Evolutionary conservation across 768 basidiomycete genomes (phyloP).

Genomic region (Boletus subparvulus): DNA sequence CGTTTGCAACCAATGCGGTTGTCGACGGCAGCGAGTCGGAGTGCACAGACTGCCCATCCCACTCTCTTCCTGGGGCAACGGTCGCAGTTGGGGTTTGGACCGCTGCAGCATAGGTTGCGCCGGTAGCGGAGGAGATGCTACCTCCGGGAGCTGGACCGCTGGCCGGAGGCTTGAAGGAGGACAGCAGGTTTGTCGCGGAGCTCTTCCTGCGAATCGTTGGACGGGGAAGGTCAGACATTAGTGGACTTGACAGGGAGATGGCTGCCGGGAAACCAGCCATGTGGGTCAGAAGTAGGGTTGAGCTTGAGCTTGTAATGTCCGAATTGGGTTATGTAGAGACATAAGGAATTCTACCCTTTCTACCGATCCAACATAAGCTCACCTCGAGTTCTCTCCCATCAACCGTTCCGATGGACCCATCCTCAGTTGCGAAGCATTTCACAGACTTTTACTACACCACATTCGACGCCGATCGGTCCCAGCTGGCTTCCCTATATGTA

Average conservation of each 20-base stretch:
- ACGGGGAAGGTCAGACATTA: conserved; percentile 37
- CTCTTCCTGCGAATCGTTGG: conserved; percentile 82
- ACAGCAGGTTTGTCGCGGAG: conserved; percentile 79
- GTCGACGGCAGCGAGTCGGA: conserved; percentile 44
- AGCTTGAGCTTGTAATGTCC: conserved; percentile 4
- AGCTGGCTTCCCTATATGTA: conserved; percentile 74
- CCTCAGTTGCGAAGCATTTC: conserved; percentile 74
- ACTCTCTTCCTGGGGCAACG: conserved; percentile 51
- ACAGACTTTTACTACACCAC: conserved; percentile 78
- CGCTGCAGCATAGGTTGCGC: conserved; percentile 40
- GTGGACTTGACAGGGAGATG: conserved; percentile 22
- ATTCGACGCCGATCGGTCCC: conserved; percentile 64
- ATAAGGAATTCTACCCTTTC: neutral
- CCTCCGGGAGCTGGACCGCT: conserved; percentile 30
- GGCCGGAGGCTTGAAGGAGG: conserved; percentile 56
- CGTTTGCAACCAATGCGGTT: conserved; percentile 37
- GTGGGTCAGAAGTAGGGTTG: neutral
- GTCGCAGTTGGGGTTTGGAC: conserved; percentile 39
- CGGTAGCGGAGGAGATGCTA: conserved; percentile 36
- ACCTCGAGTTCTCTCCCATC: conserved; percentile 14
- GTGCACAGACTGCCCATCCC: conserved; percentile 70
- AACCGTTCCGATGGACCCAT: conserved; percentile 66
- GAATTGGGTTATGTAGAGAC: conserved; percentile 14
- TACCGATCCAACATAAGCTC: neutral
- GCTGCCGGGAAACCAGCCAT: conserved; percentile 24